phyloP scores from a whole-genome alignment of 1,139 yeast species.

The Geotrichum carabidarum region DNA sequence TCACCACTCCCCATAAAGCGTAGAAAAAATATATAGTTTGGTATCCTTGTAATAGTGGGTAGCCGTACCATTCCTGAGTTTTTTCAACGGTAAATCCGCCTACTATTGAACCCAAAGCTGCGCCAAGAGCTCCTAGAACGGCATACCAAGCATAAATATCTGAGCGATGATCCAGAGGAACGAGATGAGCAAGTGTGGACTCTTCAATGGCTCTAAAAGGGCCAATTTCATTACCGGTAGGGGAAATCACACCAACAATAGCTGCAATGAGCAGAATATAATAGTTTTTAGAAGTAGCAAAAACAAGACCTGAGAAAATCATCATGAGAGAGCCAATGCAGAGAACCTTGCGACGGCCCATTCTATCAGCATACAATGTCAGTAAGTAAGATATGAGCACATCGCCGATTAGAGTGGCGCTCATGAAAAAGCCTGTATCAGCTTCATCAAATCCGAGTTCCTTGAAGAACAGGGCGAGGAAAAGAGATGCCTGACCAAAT shows the following conservation, averaged over 20 bases:
- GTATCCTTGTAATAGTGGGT: constrained; percentile 45
- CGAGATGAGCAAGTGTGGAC: constrained; percentile 75
- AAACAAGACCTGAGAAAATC: constrained; percentile 63
- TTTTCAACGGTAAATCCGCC: constrained; percentile 58
- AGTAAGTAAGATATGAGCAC: constrained; percentile 14
- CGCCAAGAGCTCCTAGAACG: constrained; percentile 64
- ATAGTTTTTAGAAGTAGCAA: constrained; percentile 52
- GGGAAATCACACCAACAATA: constrained; percentile 67
- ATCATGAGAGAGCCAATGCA: constrained; percentile 62
- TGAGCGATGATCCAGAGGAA: constrained; percentile 61
- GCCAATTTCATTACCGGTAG: constrained; percentile 89
- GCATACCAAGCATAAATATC: constrained; percentile 71
- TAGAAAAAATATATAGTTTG: constrained; percentile 56
- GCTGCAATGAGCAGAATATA: constrained; percentile 59
- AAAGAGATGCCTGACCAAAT: constrained; percentile 74
- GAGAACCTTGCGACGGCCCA: constrained; percentile 69
- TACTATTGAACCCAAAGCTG: constrained; percentile 65
- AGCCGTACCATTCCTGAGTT: constrained; percentile 27
- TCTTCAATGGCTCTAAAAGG: constrained; percentile 90
- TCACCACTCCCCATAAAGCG: constrained; percentile 51
- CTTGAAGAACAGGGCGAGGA: constrained; percentile 59
- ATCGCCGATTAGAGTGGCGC: constrained; percentile 42
- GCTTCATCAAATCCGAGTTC: constrained; percentile 53
- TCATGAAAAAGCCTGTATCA: constrained; percentile 74
- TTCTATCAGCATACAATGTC: constrained; percentile 73